Evolutionary conservation across 805 yeast genomes (phyloP), one percentile per base, ranked within the genome.

Genomic region (Saturnispora bothae): DNA sequence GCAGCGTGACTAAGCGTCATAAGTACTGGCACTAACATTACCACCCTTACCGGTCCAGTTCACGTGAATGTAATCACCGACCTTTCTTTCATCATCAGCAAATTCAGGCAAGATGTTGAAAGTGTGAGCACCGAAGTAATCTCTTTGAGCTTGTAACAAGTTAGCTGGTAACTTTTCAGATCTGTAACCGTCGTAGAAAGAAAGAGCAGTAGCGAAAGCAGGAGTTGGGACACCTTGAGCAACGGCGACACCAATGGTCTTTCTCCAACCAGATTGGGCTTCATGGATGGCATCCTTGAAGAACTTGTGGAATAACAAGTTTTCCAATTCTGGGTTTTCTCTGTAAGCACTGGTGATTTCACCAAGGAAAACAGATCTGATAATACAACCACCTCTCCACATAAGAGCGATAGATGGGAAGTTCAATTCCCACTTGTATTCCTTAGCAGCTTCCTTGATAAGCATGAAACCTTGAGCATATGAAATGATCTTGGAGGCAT

Each of bases 351-450:
- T 65, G 51, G 98, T 89, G 69, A 89, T 89, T 67, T 89, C 96
- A 60, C 79, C 96, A 61, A 89, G 73, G 83, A 89, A 89, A 49
- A 89, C 96, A 42, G 98, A 89, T 76, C 97, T 84, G 69, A 89
- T 89, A 66, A 89, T 89, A 76, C 98, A 89, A 56, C 98, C 98
- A 72, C 98, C 98, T 77, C 98, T 81, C 98, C 98, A 89, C 97
- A 89, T 89, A 58, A 92, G 76, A 53, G 97, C 97, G 56, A 92
- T 92, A 44, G 95, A 92, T 54, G 97, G 95, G 78, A 84, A 83
- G 81, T 89, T 92, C 63, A 89, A 75, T 66, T 83, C 78, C 98
- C 98, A 89, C 59, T 79, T 79, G 76, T 85, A 89, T 65, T 85
- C 95, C 68, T 76, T 80, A 52, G 95, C 97, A 54, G 97, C 97